Evolutionary conservation across 306 rosid species (phyloP).

Genomic region (Cicer bijugum): DNA sequence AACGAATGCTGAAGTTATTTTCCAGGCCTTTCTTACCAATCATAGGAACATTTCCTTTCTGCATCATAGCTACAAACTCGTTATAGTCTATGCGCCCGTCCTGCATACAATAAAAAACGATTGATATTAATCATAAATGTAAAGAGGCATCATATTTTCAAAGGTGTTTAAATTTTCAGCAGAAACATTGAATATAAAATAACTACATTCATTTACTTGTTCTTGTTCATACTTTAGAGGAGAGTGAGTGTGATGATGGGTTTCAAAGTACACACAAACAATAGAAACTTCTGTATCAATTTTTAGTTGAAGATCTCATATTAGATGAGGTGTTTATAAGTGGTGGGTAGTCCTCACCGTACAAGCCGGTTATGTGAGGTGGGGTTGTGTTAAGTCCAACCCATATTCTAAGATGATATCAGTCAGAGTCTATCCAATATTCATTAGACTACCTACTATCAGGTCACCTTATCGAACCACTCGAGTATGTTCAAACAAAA

Average conservation of each 20-base stretch:
- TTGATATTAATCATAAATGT: not conserved
- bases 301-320: not conserved
- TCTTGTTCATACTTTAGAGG: not conserved
- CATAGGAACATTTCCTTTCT: slow-evolving; percentile 68
- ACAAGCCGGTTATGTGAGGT: too few relatives aligned
- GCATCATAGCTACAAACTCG: slow-evolving; percentile 99
- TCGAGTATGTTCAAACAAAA: too few relatives aligned
- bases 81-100: slow-evolving; percentile 95
- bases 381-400: too few relatives aligned
- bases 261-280: not conserved
- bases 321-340: too few relatives aligned
- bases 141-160: slow-evolving; percentile 4
- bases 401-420: too few relatives aligned
- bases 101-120: slow-evolving; percentile 51
- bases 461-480: too few relatives aligned
- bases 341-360: too few relatives aligned
- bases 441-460: too few relatives aligned
- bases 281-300: not conserved
- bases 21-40: slow-evolving; percentile 73
- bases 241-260: not conserved
- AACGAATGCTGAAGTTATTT: slow-evolving; percentile 69
- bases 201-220: not conserved
- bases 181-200: slow-evolving; percentile 19
- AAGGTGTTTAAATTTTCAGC: slow-evolving; percentile 17
- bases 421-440: too few relatives aligned